Evolutionary conservation across 2,329 filamentous ascomycete genomes (phyloP).

Genomic region (Alternaria metachromatica): DNA sequence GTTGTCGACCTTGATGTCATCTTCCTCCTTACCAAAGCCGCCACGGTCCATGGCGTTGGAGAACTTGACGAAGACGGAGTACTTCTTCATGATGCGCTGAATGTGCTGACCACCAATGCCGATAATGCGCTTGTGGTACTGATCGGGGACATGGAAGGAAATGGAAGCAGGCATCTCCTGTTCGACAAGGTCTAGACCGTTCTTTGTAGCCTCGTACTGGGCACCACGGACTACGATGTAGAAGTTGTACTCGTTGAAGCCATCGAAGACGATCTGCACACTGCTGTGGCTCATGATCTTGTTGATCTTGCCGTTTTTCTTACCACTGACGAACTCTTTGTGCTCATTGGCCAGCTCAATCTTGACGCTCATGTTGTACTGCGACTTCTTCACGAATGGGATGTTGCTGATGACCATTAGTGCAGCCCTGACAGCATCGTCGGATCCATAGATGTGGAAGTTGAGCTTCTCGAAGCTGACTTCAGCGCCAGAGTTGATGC

Average conservation of each 20-base stretch:
- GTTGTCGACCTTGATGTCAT: slow-evolving; percentile 98
- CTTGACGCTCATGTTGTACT: slow-evolving; percentile 95
- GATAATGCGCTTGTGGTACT: slow-evolving; percentile 99
- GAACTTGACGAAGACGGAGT: slow-evolving; percentile 99
- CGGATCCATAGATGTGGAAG: slow-evolving; percentile 93
- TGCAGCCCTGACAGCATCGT: slow-evolving; percentile 95
- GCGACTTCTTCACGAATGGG: slow-evolving; percentile 82
- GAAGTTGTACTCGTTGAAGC: slow-evolving; percentile 99
- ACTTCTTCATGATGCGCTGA: slow-evolving; percentile 99
- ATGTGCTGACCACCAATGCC: slow-evolving; percentile 98
- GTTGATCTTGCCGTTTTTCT: slow-evolving; percentile 99
- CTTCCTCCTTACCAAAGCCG: slow-evolving; percentile 91
- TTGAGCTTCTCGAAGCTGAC: slow-evolving; percentile 92
- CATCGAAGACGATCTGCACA: slow-evolving; percentile 98
- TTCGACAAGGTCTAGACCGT: slow-evolving; percentile 89
- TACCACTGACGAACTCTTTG: slow-evolving; percentile 98
- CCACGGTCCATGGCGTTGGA: slow-evolving; percentile 98
- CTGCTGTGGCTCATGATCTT: slow-evolving; percentile 99
- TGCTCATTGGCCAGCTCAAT: slow-evolving; percentile 99
- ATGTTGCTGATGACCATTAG: slow-evolving; percentile 92
- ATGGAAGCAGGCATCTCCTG: slow-evolving; percentile 99
- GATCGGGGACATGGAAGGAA: slow-evolving; percentile 97
- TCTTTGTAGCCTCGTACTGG: slow-evolving; percentile 92
- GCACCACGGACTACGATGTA: slow-evolving; percentile 96
- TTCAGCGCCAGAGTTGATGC: slow-evolving; percentile 93